Percentiles rank a stretch among this genome's conserved stretches.
Conservation (phyloP, 2,329 filamentous ascomycete genomes). For the Thielaviopsis musarum region DNA sequence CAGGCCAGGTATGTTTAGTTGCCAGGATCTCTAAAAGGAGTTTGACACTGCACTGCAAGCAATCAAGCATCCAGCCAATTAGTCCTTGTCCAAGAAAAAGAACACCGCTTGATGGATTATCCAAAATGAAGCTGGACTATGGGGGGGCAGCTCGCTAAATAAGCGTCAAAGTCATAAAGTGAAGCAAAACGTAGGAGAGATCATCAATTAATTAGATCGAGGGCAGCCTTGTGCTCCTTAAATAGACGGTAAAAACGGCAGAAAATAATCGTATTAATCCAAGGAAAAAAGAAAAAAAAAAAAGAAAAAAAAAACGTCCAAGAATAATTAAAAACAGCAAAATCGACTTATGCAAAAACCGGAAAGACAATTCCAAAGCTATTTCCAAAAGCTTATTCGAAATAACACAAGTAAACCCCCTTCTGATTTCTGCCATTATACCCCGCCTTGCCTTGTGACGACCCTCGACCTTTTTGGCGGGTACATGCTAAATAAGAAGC, state of each 20-base stretch:
- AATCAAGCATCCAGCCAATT: neutral
- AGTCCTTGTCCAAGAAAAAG: neutral
- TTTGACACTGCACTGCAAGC: neutral
- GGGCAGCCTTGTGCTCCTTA: neutral
- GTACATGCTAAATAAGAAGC: too few species aligned
- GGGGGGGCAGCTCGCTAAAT: neutral
- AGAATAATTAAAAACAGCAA: too few species aligned
- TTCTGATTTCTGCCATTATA: constrained; percentile 1
- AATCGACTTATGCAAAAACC: too few species aligned
- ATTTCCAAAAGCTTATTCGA: too few species aligned
- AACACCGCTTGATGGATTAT: neutral
- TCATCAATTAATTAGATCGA: neutral
- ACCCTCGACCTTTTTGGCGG: neutral
- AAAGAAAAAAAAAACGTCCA: too few species aligned
- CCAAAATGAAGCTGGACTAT: neutral
- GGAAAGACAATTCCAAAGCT: too few species aligned
- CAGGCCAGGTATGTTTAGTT: neutral
- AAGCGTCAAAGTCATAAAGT: too few species aligned
- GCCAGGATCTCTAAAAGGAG: neutral
- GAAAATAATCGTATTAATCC: neutral
- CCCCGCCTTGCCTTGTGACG: constrained; percentile 4
- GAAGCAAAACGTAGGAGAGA: too few species aligned
- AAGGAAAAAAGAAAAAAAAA: too few species aligned
- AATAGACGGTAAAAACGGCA: neutral
- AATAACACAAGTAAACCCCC: neutral